phyloP scores from a whole-genome alignment of 805 yeast species.

The Candida nonsorbophila region DNA sequence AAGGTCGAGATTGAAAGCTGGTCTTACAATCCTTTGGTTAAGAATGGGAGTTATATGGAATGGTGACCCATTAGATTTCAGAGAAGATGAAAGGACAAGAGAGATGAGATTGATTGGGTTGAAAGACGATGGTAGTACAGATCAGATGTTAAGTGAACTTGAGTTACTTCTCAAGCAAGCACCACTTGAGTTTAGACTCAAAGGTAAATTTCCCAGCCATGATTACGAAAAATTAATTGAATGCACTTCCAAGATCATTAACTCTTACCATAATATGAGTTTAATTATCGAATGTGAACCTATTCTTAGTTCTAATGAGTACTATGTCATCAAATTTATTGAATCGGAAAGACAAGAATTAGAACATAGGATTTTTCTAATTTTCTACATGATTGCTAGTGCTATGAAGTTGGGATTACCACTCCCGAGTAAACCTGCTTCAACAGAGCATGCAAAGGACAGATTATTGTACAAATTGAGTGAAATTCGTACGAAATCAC shows the following conservation, averaged over 20 bases:
- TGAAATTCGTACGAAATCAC: constrained; percentile 40
- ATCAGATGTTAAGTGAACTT: constrained; percentile 54
- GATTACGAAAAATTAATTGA: constrained; percentile 47
- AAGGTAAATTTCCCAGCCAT: constrained; percentile 61
- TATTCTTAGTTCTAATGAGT: constrained; percentile 46
- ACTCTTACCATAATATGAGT: constrained; percentile 69
- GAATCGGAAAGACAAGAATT: constrained; percentile 59
- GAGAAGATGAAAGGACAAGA: constrained; percentile 14
- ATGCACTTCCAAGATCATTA: constrained; percentile 61
- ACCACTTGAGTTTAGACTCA: constrained; percentile 67
- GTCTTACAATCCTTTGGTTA: constrained; percentile 68
- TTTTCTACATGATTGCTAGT: constrained; percentile 74
- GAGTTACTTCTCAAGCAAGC: constrained; percentile 62
- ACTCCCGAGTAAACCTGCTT: constrained; percentile 70
- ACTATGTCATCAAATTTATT: constrained; percentile 49
- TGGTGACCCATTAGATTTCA: constrained; percentile 58
- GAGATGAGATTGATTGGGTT: constrained; percentile 32
- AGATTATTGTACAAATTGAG: constrained; percentile 61
- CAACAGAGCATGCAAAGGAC: constrained; percentile 69
- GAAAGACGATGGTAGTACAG: constrained; percentile 42
- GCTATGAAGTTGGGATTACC: constrained; percentile 75
- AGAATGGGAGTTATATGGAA: constrained; percentile 80
- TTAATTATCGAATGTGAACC: constrained; percentile 64
- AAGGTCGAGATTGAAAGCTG: constrained; percentile 57
- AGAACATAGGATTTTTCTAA: constrained; percentile 65